These are phyloP conservation scores for Theobroma grandiflorum DNA, from an alignment of 441 rosid species.

Conservation along the genomic window DNA sequence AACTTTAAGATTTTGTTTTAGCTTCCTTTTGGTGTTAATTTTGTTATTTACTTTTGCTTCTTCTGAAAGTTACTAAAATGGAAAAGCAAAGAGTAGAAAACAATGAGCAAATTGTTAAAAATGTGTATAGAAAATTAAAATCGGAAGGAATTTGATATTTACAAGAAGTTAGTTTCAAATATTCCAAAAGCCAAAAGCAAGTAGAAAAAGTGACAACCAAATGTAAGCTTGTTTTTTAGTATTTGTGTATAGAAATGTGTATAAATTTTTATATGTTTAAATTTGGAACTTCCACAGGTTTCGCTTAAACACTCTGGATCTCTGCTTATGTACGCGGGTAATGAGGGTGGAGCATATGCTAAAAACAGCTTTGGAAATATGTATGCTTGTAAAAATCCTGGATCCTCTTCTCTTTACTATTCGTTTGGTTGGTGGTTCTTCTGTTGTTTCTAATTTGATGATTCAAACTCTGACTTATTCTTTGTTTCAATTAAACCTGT, in stretches of 20 bases:
- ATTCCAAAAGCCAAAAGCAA: background rate
- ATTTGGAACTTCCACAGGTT: constrained; percentile 60
- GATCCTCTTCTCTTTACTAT: background rate
- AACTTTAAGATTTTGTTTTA: constrained; percentile 15
- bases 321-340: constrained; percentile 96
- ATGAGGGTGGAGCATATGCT: constrained; percentile 95
- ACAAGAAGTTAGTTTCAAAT: background rate
- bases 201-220: constrained; percentile 1
- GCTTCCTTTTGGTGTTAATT: constrained; percentile 11
- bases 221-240: background rate
- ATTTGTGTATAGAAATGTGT: background rate
- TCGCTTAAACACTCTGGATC: constrained; percentile 98
- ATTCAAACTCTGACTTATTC: background rate
- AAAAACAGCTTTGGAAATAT: constrained; percentile 97
- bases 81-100: constrained; percentile 7
- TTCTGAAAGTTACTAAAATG: background rate
- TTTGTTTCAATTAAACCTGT: background rate
- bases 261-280: constrained; percentile 24
- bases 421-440: background rate
- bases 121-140: background rate
- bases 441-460: constrained; percentile 6
- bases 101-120: background rate
- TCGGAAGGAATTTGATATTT: background rate
- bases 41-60: constrained; percentile 2
- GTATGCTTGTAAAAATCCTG: constrained; percentile 49